These are phyloP conservation scores for Brassica hybrid DNA, from an alignment of 441 rosid genomes.

Conservation along the genomic window DNA sequence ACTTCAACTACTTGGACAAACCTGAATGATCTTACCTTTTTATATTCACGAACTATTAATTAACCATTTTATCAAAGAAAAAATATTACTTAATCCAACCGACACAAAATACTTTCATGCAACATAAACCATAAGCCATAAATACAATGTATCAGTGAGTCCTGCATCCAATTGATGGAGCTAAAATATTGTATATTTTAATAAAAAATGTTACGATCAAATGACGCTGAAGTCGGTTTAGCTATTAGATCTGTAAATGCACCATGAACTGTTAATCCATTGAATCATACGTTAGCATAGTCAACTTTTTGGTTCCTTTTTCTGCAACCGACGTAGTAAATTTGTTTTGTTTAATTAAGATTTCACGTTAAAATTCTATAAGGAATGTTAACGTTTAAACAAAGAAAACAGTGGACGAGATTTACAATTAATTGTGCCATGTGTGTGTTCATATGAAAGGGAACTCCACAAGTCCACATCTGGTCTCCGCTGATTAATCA, in stretches of 20 bases:
- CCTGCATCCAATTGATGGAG: not conserved
- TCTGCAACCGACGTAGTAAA: conserved; percentile 11
- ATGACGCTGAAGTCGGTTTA: not conserved
- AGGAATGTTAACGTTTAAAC: not conserved
- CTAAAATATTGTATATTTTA: not conserved
- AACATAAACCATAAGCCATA: conserved; percentile 1
- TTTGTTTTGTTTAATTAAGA: conserved; percentile 20
- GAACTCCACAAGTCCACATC: conserved; percentile 27
- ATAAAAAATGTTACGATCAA: not conserved
- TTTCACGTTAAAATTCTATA: not conserved
- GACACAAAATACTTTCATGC: not conserved
- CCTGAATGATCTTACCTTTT: not conserved
- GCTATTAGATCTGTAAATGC: conserved; percentile 5
- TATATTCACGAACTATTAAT: not conserved
- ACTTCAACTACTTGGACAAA: not conserved
- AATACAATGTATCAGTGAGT: not conserved
- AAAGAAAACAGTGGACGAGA: conserved; percentile 15
- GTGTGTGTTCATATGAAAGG: conserved; percentile 27
- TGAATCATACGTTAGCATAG: conserved; percentile 11
- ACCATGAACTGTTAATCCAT: not conserved
- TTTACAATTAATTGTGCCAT: conserved; percentile 25
- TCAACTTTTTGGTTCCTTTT: conserved; percentile 24
- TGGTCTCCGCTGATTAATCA: conserved; percentile 31
- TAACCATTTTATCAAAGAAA: not conserved
- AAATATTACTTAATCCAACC: not conserved